Percentiles rank a stretch among this genome's conserved stretches.
These are phyloP conservation scores for Solanum rostratum DNA, from an alignment of 257 asterid genomes.

Conservation along the genomic window DNA sequence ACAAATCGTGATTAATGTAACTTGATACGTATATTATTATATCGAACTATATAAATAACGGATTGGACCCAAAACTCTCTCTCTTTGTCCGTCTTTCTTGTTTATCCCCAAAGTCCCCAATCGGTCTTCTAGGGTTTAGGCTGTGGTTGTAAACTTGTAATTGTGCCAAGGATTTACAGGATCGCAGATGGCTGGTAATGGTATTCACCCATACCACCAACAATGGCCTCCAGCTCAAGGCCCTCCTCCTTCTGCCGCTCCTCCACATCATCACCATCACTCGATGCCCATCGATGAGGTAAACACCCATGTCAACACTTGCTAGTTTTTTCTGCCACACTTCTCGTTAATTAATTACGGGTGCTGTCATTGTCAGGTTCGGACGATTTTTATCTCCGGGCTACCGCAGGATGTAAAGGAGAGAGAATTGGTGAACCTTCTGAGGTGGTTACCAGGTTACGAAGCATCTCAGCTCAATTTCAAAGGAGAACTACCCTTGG, in stretches of 20 bases:
- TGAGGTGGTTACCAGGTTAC: slow-evolving; percentile 95
- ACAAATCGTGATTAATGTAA: too few relatives aligned
- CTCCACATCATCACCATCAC: slow-evolving; percentile 22
- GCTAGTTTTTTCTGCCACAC: neutral
- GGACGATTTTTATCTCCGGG: slow-evolving; percentile 89
- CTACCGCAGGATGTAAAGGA: slow-evolving; percentile 96
- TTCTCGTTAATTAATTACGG: neutral
- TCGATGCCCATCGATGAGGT: slow-evolving; percentile 33
- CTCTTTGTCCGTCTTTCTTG: neutral
- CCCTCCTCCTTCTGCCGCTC: slow-evolving; percentile 23
- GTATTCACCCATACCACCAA: slow-evolving; percentile 77
- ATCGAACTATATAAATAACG: neutral
- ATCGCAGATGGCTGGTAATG: slow-evolving; percentile 41
- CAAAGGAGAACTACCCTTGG: slow-evolving; percentile 97
- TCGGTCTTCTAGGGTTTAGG: slow-evolving; percentile 14
- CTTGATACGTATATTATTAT: too few relatives aligned
- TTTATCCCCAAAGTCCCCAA: neutral
- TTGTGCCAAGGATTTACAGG: neutral
- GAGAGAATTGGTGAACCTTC: slow-evolving; percentile 88
- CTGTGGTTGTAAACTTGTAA: neutral
- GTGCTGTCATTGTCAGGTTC: slow-evolving; percentile 26
- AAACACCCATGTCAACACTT: neutral
- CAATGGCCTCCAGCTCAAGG: slow-evolving; percentile 60
- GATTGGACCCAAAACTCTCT: neutral
- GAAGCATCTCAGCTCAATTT: slow-evolving; percentile 98